These are phyloP conservation scores for Phialophora macrospora DNA, from an alignment of 2,329 filamentous ascomycete genomes.

Conservation along the genomic window DNA sequence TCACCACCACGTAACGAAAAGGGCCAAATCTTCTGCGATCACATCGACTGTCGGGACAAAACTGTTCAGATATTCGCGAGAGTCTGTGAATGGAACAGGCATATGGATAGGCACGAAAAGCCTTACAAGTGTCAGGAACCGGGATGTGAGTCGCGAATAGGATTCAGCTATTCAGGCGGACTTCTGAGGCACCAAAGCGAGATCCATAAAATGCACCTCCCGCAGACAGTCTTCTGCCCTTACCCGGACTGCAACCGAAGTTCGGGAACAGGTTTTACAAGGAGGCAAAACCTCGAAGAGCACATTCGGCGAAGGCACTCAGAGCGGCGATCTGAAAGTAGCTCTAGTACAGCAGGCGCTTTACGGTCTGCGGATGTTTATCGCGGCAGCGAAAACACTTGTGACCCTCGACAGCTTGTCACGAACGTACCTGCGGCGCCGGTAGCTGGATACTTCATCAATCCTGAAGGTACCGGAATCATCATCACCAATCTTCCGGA, in stretches of 20 bases:
- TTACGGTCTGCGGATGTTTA: conserved; percentile 1
- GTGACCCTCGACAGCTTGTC: conserved; percentile 8
- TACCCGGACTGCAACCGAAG: conserved; percentile 87
- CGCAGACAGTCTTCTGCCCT: conserved; percentile 77
- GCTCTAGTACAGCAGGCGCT: conserved; percentile 1
- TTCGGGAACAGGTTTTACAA: conserved; percentile 84
- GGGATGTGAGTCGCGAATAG: conserved; percentile 85
- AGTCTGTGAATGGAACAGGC: conserved; percentile 95
- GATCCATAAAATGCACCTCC: conserved; percentile 87
- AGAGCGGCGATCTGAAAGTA: conserved; percentile 8
- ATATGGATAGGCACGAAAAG: conserved; percentile 97
- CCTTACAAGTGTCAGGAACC: conserved; percentile 83
- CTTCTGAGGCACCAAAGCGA: conserved; percentile 88
- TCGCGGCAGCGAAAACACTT: conserved; percentile 1
- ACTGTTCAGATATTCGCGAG: conserved; percentile 68
- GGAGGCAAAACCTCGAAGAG: conserved; percentile 91
- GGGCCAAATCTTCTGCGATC: conserved; percentile 77
- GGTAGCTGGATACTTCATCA: neutral
- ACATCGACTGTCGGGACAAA: conserved; percentile 69
- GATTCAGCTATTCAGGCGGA: conserved; percentile 93
- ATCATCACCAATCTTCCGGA: neutral
- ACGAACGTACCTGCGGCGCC: neutral
- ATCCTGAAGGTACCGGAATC: too few relatives aligned
- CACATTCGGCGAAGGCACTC: conserved; percentile 88
- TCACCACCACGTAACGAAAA: conserved; percentile 66